A percentile compares a stretch with the other conserved stretches of the same genome.
Evolutionary conservation across 768 basidiomycete genomes (phyloP).

Genomic region (Lyophyllum atratum): DNA sequence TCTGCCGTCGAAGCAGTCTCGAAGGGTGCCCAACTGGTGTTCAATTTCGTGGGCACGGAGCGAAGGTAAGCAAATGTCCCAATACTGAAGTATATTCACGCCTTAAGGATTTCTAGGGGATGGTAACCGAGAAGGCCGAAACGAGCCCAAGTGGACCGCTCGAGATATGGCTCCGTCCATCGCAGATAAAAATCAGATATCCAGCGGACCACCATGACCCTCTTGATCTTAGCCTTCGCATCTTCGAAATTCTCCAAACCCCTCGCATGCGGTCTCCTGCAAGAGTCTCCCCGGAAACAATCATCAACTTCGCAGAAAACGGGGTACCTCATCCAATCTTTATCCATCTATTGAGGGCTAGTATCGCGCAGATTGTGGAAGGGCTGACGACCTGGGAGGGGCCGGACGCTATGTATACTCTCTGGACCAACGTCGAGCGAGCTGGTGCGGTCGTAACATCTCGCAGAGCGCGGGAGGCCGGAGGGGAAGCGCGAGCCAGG

Average conservation of each 20-base stretch:
- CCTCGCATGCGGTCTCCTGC: constrained; percentile 49
- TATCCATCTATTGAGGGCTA: constrained; percentile 34
- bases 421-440: constrained; percentile 42
- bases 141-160: constrained; percentile 17
- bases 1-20: constrained; percentile 36
- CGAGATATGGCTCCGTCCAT: constrained; percentile 36
- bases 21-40: constrained; percentile 46
- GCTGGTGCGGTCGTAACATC: constrained; percentile 37
- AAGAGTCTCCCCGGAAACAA: constrained; percentile 54
- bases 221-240: constrained; percentile 43
- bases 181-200: constrained; percentile 51
- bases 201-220: constrained; percentile 16
- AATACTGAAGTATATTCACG: neutral
- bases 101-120: constrained; percentile 30
- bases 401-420: constrained; percentile 35
- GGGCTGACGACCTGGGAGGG: constrained; percentile 49
- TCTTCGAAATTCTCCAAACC: constrained; percentile 54
- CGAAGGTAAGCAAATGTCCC: constrained; percentile 36
- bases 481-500: constrained; percentile 43
- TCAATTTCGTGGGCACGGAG: constrained; percentile 50
- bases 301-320: constrained; percentile 68
- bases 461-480: constrained; percentile 32
- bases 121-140: constrained; percentile 20
- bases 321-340: constrained; percentile 51
- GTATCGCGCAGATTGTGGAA: constrained; percentile 35